A percentile compares a stretch with the other conserved stretches of the same genome.
phyloP scores from a whole-genome alignment of 2,329 filamentous ascomycete genomes.

The Diaporthe longicolla region DNA sequence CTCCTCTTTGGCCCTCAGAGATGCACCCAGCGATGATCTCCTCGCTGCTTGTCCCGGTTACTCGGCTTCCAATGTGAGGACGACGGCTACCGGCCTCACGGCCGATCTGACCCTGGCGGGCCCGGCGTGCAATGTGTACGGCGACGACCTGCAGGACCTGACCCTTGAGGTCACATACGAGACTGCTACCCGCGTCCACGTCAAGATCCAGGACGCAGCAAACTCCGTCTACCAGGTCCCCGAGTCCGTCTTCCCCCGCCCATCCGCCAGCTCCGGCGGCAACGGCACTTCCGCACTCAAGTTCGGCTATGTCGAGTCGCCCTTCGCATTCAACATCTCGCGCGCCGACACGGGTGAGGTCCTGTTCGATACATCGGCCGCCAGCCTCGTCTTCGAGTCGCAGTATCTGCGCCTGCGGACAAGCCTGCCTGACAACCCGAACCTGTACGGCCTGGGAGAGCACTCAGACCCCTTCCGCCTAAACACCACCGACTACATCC shows the following conservation, averaged over 20 bases:
- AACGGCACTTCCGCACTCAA: slow-evolving; percentile 47
- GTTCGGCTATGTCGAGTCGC: slow-evolving; percentile 53
- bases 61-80: slow-evolving; percentile 68
- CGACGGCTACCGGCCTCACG: slow-evolving; percentile 65
- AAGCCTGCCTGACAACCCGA: slow-evolving; percentile 75
- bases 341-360: slow-evolving; percentile 60
- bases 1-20: slow-evolving; percentile 37
- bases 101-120: slow-evolving; percentile 76
- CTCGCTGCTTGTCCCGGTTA: slow-evolving; percentile 71
- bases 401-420: slow-evolving; percentile 84
- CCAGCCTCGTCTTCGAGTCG: slow-evolving; percentile 79
- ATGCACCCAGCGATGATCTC: slow-evolving; percentile 47
- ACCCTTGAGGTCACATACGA: slow-evolving; percentile 76
- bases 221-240: slow-evolving; percentile 82
- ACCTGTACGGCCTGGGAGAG: slow-evolving; percentile 85
- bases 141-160: slow-evolving; percentile 75
- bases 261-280: slow-evolving; percentile 50
- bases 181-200: slow-evolving; percentile 79
- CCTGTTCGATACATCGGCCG: slow-evolving; percentile 79
- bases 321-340: slow-evolving; percentile 59
- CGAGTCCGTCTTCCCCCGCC: slow-evolving; percentile 75
- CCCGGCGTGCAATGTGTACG: slow-evolving; percentile 76
- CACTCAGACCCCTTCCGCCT: slow-evolving; percentile 80
- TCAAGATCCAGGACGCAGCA: slow-evolving; percentile 80
- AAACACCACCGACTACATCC: slow-evolving; percentile 77